phyloP scores from a whole-genome alignment of 306 rosid species.

The Nissolia schottii region DNA sequence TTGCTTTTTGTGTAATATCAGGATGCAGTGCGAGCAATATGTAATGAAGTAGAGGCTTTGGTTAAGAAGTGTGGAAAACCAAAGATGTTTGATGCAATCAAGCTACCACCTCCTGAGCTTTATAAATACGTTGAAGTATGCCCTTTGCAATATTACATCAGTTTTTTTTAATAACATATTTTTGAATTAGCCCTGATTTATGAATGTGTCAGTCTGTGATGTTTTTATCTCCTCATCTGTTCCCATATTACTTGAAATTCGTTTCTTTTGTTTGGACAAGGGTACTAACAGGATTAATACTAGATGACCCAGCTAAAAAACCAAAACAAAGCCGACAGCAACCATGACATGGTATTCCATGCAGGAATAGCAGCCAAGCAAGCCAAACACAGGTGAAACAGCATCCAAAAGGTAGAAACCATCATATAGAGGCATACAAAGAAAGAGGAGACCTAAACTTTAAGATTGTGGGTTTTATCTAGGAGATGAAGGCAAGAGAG shows the following conservation, averaged over 20 bases:
- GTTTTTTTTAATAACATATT: not conserved
- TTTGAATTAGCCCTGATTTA: not conserved
- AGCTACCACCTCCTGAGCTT: slow-evolving; percentile 87
- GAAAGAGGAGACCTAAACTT: not conserved
- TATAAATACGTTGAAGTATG: slow-evolving; percentile 80
- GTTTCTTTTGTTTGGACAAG: not conserved
- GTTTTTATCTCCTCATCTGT: not conserved
- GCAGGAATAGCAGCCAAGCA: not conserved
- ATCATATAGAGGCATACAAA: not conserved
- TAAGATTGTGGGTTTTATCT: no score
- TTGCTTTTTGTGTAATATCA: slow-evolving; percentile 38
- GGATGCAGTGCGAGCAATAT: slow-evolving; percentile 87
- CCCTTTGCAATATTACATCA: slow-evolving; percentile 2
- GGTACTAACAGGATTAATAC: not conserved
- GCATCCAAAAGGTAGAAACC: not conserved
- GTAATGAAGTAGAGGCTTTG: slow-evolving; percentile 80
- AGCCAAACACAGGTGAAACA: not conserved
- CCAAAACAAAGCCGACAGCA: not conserved
- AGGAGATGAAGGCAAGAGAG: no score
- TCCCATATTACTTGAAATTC: not conserved
- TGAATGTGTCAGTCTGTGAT: not conserved
- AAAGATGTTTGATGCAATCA: slow-evolving; percentile 88
- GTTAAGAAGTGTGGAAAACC: slow-evolving; percentile 91
- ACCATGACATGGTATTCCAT: not conserved
- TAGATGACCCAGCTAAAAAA: not conserved